Conservation (phyloP, 1,284 basidiomycete genomes). For the Amylostereum chailletii region DNA sequence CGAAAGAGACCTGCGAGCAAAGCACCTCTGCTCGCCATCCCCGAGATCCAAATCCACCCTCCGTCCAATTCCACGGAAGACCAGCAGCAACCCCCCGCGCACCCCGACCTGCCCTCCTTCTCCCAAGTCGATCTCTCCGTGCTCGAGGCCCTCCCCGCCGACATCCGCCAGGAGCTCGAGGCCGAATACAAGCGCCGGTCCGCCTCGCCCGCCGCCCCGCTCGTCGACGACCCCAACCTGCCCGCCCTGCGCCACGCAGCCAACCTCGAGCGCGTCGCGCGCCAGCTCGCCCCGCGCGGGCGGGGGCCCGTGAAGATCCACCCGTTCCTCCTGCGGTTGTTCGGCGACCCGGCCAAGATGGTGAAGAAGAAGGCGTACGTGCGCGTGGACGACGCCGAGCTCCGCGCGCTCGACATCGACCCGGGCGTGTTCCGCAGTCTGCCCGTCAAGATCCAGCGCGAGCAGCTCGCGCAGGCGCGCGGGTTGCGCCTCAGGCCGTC, state of each 20-base stretch:
- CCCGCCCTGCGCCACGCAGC: slow-evolving; percentile 3
- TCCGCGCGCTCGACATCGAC: slow-evolving; percentile 61
- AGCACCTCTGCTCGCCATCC: no score
- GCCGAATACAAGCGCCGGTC: slow-evolving; percentile 55
- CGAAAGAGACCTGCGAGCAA: slow-evolving; percentile 10
- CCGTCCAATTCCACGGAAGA: no score
- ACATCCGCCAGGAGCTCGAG: slow-evolving; percentile 65
- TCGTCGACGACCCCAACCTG: not conserved
- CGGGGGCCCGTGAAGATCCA: slow-evolving; percentile 15
- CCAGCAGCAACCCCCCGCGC: not conserved
- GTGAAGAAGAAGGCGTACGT: slow-evolving; percentile 14
- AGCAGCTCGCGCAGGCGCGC: slow-evolving; percentile 57
- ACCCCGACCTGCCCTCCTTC: slow-evolving; percentile 49
- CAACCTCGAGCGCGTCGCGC: slow-evolving; percentile 49
- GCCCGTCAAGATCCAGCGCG: slow-evolving; percentile 61
- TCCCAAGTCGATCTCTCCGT: slow-evolving; percentile 71
- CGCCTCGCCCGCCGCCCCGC: slow-evolving; percentile 28
- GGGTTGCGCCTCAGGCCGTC: slow-evolving; percentile 12
- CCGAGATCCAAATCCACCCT: no score
- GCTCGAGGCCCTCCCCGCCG: slow-evolving; percentile 62
- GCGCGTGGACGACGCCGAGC: slow-evolving; percentile 33
- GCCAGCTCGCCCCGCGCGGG: slow-evolving; percentile 49
- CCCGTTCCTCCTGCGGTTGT: slow-evolving; percentile 33
- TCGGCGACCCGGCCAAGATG: slow-evolving; percentile 17
- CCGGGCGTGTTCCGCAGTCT: slow-evolving; percentile 58